A percentile compares a stretch with the other conserved stretches of the same genome.
These are phyloP conservation scores for Apiospora marii DNA, from an alignment of 2,329 filamentous ascomycete species.

Conservation along the genomic window DNA sequence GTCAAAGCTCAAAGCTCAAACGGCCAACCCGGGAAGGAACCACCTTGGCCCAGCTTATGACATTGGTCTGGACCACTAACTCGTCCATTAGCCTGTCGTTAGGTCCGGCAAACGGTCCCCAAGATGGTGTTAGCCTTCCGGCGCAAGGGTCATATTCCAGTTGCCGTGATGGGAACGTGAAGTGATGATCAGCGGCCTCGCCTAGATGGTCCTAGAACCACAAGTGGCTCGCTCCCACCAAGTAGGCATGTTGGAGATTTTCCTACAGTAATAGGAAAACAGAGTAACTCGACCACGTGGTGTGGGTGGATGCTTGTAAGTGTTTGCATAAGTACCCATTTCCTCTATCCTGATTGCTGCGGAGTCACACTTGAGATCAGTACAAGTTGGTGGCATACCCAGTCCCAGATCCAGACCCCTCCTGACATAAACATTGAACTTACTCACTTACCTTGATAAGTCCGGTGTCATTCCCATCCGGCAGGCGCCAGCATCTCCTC, in stretches of 20 bases:
- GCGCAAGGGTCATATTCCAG: neutral
- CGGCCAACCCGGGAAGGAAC: neutral
- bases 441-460: neutral
- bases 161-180: neutral
- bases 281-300: neutral
- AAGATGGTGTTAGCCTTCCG: neutral
- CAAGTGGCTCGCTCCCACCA: neutral
- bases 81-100: neutral
- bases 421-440: neutral
- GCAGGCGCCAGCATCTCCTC: neutral
- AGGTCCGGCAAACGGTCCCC: conserved; percentile 12
- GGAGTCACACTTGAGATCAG: neutral
- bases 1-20: conserved; percentile 19
- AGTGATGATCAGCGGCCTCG: conserved; percentile 3
- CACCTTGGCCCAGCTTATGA: neutral
- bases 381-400: neutral
- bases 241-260: neutral
- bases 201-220: neutral
- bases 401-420: neutral
- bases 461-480: neutral
- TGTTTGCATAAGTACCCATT: neutral
- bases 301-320: neutral
- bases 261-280: neutral
- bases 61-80: conserved; percentile 13
- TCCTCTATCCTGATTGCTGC: neutral